Evolutionary conservation across 345 rosid genomes (phyloP), one percentile per base, ranked within the genome.

Genomic region (Salix viminalis): DNA sequence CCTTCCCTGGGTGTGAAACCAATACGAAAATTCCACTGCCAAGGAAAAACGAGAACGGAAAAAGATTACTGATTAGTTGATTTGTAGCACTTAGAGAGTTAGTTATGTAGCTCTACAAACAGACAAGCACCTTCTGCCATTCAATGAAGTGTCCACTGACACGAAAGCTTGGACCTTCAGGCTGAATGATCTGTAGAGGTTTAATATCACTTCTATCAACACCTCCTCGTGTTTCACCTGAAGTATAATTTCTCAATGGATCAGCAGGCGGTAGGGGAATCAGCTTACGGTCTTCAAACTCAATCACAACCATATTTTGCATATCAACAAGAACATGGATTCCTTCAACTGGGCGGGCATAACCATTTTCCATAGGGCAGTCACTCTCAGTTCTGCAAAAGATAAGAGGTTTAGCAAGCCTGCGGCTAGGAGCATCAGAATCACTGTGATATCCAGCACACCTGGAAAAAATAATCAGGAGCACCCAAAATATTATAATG

Each of bases 281-380:
- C 81, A 94, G 90, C 83, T 90, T 94, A 50, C 92, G 94, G 80
- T 94, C 98, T 80, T 94, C 98, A 76, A 88, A 94, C 76, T 92
- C 97, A 75, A 92, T 87, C 60, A 94, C 90, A 54, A 84, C 88
- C 98, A 94, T 94, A 82, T 94, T 92, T 80, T 92, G 98, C 91
- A 94, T 90, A 84, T 94, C 97, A 72, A 92, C 98, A 76, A 92
- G 90, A 16, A 92, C 90, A 81, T 87, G 84, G 65, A 94, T 87
- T 26, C 98, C 98, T 81, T 94, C 98, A 76, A 94, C 98, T 69
- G 98, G 98, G 74, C 97, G 97, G 39, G 98, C 98, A 90, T 94
- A 94, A 76, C 98, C 98, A 86, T 94, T 94, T 87, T 94, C 98
- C 92, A 94, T 88, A 11, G 98, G 98, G 58, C 90, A 90, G 82